Percentiles rank a stretch among this genome's conserved stretches.
Conservation (phyloP, 306 rosid species). For the Rubus idaeus region DNA sequence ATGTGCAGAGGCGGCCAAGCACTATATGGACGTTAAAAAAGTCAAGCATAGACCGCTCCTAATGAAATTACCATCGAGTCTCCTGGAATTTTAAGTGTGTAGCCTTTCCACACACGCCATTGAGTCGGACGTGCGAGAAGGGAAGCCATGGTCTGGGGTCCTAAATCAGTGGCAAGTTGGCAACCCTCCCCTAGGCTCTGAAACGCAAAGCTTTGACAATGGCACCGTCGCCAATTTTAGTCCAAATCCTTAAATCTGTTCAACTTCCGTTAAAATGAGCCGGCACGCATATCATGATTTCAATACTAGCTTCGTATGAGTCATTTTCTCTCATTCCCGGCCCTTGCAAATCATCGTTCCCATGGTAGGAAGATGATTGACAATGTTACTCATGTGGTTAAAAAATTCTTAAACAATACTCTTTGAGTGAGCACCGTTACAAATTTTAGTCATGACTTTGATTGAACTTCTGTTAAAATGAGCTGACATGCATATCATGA, state of each 20-base stretch:
- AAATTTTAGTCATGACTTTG: not conserved
- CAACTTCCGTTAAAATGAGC: not conserved
- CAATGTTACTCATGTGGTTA: not conserved
- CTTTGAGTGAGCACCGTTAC: not conserved
- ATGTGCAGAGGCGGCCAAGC: not conserved
- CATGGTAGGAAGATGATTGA: not conserved
- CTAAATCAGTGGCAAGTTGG: not conserved
- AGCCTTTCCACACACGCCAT: not conserved
- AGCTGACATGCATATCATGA: too few species aligned
- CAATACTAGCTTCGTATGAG: too few species aligned
- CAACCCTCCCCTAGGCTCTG: not conserved
- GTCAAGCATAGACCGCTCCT: not conserved
- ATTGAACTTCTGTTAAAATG: too few species aligned
- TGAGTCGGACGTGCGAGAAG: not conserved
- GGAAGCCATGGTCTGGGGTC: conserved; percentile 2
- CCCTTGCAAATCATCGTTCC: not conserved
- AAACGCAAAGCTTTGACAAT: too few species aligned
- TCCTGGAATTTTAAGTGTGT: not conserved
- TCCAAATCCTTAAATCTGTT: not conserved
- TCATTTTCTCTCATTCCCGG: too few species aligned
- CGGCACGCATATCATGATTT: too few species aligned
- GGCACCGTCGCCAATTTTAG: not conserved
- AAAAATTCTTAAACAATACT: not conserved
- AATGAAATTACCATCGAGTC: not conserved
- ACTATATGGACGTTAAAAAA: not conserved